Conservation (phyloP, 192 early-diverging fungal genomes). For the Coemansia sp. region DNA sequence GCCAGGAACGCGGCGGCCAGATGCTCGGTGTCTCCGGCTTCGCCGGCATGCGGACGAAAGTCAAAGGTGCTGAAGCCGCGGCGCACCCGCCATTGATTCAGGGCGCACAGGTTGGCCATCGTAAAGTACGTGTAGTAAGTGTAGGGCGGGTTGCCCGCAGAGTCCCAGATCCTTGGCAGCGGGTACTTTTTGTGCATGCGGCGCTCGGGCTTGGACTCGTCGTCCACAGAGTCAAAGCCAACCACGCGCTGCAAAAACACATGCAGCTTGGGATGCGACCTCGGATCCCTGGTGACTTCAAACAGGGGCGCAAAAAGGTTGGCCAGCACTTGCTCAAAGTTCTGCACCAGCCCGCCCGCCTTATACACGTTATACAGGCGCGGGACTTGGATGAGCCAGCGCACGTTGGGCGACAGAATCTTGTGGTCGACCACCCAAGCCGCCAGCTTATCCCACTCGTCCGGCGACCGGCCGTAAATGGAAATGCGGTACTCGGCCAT, state of each 20-base stretch:
- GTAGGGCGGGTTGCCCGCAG: conserved; percentile 79
- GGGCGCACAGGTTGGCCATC: conserved; percentile 76
- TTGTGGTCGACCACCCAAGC: conserved; percentile 90
- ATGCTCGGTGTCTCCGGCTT: conserved; percentile 94
- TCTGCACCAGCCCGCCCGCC: conserved; percentile 54
- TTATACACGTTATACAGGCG: conserved; percentile 89
- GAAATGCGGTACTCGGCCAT: conserved; percentile 91
- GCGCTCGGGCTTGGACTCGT: conserved; percentile 85
- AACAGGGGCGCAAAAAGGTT: conserved; percentile 89
- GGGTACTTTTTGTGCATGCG: conserved; percentile 81
- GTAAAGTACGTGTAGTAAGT: conserved; percentile 90
- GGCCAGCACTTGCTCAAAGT: conserved; percentile 71
- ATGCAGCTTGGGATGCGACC: conserved; percentile 84
- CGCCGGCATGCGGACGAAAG: conserved; percentile 87
- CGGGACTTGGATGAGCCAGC: conserved; percentile 92
- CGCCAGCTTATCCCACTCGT: conserved; percentile 94
- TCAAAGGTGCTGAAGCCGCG: conserved; percentile 90
- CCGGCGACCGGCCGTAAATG: conserved; percentile 79
- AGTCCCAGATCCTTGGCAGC: conserved; percentile 58
- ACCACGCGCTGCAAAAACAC: conserved; percentile 91
- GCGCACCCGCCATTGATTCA: conserved; percentile 73
- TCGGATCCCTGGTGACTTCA: conserved; percentile 83
- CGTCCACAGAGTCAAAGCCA: conserved; percentile 92
- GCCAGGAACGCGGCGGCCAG: conserved; percentile 85
- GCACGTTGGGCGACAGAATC: conserved; percentile 85